Percentiles rank a stretch among this genome's conserved stretches.
These are phyloP conservation scores for Boletus rubroflammeus DNA, from an alignment of 768 basidiomycete species.

Conservation along the genomic window DNA sequence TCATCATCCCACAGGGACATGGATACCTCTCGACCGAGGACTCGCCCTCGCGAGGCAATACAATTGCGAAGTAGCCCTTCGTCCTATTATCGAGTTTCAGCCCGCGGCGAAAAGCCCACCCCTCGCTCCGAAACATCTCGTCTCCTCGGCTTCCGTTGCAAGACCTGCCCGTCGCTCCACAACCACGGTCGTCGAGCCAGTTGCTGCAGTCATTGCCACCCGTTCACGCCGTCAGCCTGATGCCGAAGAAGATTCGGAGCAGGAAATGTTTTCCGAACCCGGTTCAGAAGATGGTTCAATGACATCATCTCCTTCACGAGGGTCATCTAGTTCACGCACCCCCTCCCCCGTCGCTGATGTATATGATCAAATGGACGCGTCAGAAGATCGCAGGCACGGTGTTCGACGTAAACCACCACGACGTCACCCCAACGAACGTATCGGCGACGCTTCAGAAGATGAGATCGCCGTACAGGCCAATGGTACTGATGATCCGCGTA, in stretches of 20 bases:
- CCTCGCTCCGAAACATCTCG: conserved; percentile 93
- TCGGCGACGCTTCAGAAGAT: conserved; percentile 42
- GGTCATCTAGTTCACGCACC: conserved; percentile 85
- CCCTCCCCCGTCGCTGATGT: conserved; percentile 76
- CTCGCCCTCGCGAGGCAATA: conserved; percentile 86
- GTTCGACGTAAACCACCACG: conserved; percentile 47
- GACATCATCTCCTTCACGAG: conserved; percentile 85
- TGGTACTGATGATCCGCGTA: conserved; percentile 50
- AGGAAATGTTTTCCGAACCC: conserved; percentile 59
- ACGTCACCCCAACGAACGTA: conserved; percentile 44
- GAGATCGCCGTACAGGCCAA: conserved; percentile 40
- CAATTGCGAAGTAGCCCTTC: conserved; percentile 80
- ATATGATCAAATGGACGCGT: conserved; percentile 30
- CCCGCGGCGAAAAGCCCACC: conserved; percentile 90
- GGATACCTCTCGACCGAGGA: conserved; percentile 95
- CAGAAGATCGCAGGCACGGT: conserved; percentile 33
- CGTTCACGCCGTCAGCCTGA: conserved; percentile 54
- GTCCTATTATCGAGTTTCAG: conserved; percentile 92
- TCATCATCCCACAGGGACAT: conserved; percentile 67
- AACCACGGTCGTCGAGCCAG: conserved; percentile 15
- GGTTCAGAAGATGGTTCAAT: conserved; percentile 86
- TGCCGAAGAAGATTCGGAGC: conserved; percentile 57
- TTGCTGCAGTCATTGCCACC: conserved; percentile 38
- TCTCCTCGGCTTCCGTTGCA: conserved; percentile 54
- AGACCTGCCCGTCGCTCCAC: conserved; percentile 28